Conservation (phyloP, 2,329 filamentous ascomycete species). For the Hirsutella minnesotensis region DNA sequence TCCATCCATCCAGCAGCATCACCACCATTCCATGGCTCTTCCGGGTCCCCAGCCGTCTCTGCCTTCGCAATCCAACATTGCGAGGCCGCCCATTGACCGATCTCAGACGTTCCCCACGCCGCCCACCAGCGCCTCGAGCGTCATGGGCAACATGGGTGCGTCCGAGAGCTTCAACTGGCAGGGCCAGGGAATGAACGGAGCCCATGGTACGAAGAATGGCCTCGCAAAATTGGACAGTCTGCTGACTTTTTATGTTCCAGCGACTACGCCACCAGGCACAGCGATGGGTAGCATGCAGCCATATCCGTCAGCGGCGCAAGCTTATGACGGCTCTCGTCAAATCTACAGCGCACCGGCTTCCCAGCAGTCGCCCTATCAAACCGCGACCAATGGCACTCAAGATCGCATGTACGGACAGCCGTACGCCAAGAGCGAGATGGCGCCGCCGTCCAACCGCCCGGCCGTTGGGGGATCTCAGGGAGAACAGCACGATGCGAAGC, state of each 20-base stretch:
- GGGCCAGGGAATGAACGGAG: constrained; percentile 46
- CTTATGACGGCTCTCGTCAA: constrained; percentile 65
- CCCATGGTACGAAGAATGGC: constrained; percentile 55
- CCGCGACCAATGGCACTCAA: constrained; percentile 45
- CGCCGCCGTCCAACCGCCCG: constrained; percentile 57
- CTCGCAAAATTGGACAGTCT: background rate
- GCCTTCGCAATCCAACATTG: constrained; percentile 57
- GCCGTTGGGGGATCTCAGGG: constrained; percentile 43
- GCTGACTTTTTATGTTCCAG: constrained; percentile 61
- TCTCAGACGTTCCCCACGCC: constrained; percentile 91
- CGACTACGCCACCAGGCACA: constrained; percentile 75
- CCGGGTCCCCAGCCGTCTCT: constrained; percentile 42
- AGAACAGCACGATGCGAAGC: constrained; percentile 52
- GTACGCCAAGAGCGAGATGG: constrained; percentile 83
- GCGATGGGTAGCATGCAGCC: constrained; percentile 66
- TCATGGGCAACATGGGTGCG: constrained; percentile 61
- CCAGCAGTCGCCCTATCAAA: constrained; percentile 61
- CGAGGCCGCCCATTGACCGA: constrained; percentile 67
- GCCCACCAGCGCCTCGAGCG: constrained; percentile 81
- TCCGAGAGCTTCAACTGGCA: constrained; percentile 75
- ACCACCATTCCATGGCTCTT: constrained; percentile 50
- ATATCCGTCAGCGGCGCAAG: constrained; percentile 57
- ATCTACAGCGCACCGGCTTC: constrained; percentile 64
- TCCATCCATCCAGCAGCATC: constrained; percentile 58
- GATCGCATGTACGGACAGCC: constrained; percentile 58